Percentiles rank a stretch among this genome's conserved stretches.
Conservation (phyloP, 2,329 filamentous ascomycete species). For the Diaporthe capsici region DNA sequence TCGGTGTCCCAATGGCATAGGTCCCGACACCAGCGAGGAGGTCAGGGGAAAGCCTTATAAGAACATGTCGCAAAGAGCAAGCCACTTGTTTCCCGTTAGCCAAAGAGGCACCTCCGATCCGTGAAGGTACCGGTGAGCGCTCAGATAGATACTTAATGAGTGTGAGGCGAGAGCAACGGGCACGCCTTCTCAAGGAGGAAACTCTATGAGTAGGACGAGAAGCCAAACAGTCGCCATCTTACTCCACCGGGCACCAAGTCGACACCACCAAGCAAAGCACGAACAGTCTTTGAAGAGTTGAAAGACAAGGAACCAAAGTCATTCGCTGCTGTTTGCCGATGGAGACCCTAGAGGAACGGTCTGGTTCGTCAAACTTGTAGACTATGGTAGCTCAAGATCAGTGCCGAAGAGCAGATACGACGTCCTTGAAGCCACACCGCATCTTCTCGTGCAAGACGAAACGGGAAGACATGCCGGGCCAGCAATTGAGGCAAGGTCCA, state of each 20-base stretch:
- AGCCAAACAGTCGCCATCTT: no score
- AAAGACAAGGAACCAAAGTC: not conserved
- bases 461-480: not conserved
- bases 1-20: not conserved
- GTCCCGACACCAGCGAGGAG: not conserved
- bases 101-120: not conserved
- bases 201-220: not conserved
- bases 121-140: not conserved
- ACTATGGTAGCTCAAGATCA: not conserved
- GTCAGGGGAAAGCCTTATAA: not conserved
- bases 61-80: not conserved
- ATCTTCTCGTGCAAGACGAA: not conserved
- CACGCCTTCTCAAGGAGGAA: not conserved
- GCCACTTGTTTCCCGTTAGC: not conserved
- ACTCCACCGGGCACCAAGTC: not conserved
- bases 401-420: slow-evolving; percentile 1
- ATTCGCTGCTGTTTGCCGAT: not conserved
- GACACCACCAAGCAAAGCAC: not conserved
- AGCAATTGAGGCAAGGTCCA: not conserved
- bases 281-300: not conserved
- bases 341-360: not conserved
- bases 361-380: not conserved
- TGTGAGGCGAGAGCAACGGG: not conserved
- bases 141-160: not conserved
- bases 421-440: not conserved